These are phyloP conservation scores for Mycosphaerella sp. DNA, from an alignment of 2,329 filamentous ascomycete genomes.

Conservation along the genomic window DNA sequence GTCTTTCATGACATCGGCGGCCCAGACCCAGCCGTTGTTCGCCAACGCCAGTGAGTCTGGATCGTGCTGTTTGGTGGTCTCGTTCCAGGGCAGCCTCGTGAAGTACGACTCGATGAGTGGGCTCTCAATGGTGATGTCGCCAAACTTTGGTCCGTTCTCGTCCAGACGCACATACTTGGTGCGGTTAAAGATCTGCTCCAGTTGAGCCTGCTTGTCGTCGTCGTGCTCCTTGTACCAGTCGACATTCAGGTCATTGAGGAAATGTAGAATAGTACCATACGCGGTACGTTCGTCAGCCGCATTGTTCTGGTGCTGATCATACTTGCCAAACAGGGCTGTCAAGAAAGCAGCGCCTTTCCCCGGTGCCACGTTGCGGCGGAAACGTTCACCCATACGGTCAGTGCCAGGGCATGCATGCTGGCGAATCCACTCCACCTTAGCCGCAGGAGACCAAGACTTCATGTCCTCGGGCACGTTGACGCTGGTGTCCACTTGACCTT, in stretches of 20 bases:
- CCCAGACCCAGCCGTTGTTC: constrained; percentile 99
- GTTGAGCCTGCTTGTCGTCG: constrained; percentile 69
- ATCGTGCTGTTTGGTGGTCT: constrained; percentile 68
- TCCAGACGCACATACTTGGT: constrained; percentile 95
- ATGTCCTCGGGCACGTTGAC: constrained; percentile 50
- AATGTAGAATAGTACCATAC: constrained; percentile 49
- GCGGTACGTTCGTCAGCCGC: constrained; percentile 49
- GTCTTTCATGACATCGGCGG: constrained; percentile 86
- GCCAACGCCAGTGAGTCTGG: constrained; percentile 72
- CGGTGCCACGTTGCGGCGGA: constrained; percentile 65
- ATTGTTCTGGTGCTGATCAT: constrained; percentile 47
- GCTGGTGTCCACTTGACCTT: constrained; percentile 52
- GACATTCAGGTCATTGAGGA: constrained; percentile 80
- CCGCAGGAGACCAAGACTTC: constrained; percentile 50
- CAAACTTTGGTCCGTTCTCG: constrained; percentile 79
- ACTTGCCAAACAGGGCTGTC: constrained; percentile 62
- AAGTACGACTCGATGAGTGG: constrained; percentile 94
- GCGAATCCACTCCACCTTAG: constrained; percentile 60
- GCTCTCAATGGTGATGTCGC: constrained; percentile 67
- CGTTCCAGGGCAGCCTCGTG: constrained; percentile 75
- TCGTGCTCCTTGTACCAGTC: constrained; percentile 92
- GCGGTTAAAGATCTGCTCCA: constrained; percentile 88
- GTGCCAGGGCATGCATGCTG: constrained; percentile 64
- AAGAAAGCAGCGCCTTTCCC: constrained; percentile 62
- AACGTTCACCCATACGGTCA: constrained; percentile 74